phyloP scores from a whole-genome alignment of 2,329 filamentous ascomycete species.

The Knoxdaviesia capensis region DNA sequence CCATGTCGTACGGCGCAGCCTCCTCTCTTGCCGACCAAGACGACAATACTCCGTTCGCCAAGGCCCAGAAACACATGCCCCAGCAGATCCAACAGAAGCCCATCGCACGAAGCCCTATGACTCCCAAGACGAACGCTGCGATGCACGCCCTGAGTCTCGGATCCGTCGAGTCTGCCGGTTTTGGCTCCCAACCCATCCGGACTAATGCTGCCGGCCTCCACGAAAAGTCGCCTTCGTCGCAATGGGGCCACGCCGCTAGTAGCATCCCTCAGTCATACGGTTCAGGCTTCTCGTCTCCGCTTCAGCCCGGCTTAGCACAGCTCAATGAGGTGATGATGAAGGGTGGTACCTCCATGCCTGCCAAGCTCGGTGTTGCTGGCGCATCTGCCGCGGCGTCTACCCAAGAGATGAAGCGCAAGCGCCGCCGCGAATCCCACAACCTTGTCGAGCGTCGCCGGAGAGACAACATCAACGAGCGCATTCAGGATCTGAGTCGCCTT shows the following conservation, averaged over 20 bases:
- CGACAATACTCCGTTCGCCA: conserved; percentile 34
- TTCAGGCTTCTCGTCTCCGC: conserved; percentile 73
- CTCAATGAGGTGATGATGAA: conserved; percentile 82
- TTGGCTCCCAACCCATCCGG: conserved; percentile 61
- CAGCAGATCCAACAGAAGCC: conserved; percentile 51
- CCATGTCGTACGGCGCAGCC: conserved; percentile 10
- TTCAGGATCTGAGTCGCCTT: conserved; percentile 85
- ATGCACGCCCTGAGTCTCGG: conserved; percentile 52
- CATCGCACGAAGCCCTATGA: conserved; percentile 60
- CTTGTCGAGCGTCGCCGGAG: conserved; percentile 83
- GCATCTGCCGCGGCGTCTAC: conserved; percentile 33
- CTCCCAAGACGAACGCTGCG: conserved; percentile 56
- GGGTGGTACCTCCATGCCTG: conserved; percentile 72
- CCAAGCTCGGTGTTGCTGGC: conserved; percentile 45
- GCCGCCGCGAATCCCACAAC: conserved; percentile 87
- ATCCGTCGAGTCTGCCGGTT: conserved; percentile 47
- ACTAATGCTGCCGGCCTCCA: conserved; percentile 37
- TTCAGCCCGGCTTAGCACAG: conserved; percentile 47
- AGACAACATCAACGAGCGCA: conserved; percentile 97
- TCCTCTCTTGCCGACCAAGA: conserved; percentile 19
- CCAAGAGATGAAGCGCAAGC: conserved; percentile 83
- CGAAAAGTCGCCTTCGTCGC: conserved; percentile 68
- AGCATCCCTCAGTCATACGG: conserved; percentile 74
- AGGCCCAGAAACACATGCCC: conserved; percentile 36
- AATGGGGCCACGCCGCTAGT: conserved; percentile 75